Percentiles rank a stretch among this genome's conserved stretches.
These are phyloP conservation scores for Pythium chondricola DNA, from an alignment of 352 stramenopile genomes.

Conservation along the genomic window DNA sequence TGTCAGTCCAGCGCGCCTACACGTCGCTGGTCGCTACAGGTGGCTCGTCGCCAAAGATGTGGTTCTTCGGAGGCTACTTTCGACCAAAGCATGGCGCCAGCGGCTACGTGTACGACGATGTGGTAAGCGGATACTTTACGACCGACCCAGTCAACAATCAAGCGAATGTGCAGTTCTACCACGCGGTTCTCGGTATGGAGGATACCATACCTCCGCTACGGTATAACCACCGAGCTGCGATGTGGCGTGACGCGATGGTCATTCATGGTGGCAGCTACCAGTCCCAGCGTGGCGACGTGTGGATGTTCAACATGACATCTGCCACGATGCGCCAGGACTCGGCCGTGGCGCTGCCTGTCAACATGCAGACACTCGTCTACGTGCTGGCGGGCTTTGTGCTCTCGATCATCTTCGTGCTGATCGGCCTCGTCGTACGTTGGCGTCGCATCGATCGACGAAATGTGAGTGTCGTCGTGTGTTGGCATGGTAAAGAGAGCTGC, in stretches of 20 bases:
- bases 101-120: conserved; percentile 69
- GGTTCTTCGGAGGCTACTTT: conserved; percentile 77
- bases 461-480: conserved; percentile 18
- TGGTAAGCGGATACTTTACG: conserved; percentile 27
- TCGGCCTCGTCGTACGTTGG: conserved; percentile 62
- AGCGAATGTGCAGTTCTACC: conserved; percentile 22
- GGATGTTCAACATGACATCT: conserved; percentile 56
- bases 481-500: background rate
- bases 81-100: conserved; percentile 39
- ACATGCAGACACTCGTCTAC: conserved; percentile 69
- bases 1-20: conserved; percentile 40
- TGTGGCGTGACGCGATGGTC: conserved; percentile 54
- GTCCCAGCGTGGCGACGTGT: conserved; percentile 57
- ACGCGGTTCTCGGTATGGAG: conserved; percentile 6
- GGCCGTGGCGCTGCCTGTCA: conserved; percentile 25
- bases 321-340: conserved; percentile 22
- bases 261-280: conserved; percentile 72
- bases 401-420: conserved; percentile 47
- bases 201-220: conserved; percentile 36
- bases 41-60: conserved; percentile 29
- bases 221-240: conserved; percentile 55
- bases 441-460: conserved; percentile 52
- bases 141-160: conserved; percentile 6
- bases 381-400: conserved; percentile 62
- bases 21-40: conserved; percentile 45